Conservation (phyloP, 805 yeast species). For the Starmerella bacillaris region DNA sequence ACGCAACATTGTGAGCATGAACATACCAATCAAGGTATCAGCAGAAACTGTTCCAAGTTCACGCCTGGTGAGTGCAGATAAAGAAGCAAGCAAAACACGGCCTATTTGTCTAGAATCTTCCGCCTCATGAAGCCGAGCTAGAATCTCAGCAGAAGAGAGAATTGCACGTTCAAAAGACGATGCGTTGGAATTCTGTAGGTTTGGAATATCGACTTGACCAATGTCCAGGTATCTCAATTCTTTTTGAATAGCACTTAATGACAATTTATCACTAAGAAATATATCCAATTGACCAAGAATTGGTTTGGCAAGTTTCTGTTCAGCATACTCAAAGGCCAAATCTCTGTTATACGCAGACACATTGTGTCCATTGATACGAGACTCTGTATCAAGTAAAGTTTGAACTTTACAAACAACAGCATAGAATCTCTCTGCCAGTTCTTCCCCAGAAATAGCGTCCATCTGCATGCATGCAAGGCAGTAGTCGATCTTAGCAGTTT, state of each 20-base stretch:
- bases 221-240: conserved; percentile 24
- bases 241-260: conserved; percentile 6
- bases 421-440: conserved; percentile 12
- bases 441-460: conserved; percentile 6
- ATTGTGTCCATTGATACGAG: too few species aligned
- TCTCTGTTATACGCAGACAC: not conserved
- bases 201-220: conserved; percentile 28
- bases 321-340: conserved; percentile 50
- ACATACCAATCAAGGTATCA: conserved; percentile 55
- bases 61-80: conserved; percentile 28
- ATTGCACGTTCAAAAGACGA: conserved; percentile 24
- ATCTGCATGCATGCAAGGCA: conserved; percentile 10
- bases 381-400: not conserved
- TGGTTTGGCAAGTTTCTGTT: conserved; percentile 44
- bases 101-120: conserved; percentile 19
- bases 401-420: conserved; percentile 3
- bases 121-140: conserved; percentile 20
- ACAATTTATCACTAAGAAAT: conserved; percentile 16
- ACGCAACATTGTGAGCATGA: conserved; percentile 52
- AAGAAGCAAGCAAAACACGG: conserved; percentile 30
- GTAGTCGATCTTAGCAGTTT: conserved; percentile 12
- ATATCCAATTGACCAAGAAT: conserved; percentile 37
- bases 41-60: conserved; percentile 39
- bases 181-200: conserved; percentile 11
- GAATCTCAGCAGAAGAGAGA: conserved; percentile 25